Evolutionary conservation across 495 filamentous ascomycete genomes (phyloP).

Genomic region (Hypoxylon fragiforme): DNA sequence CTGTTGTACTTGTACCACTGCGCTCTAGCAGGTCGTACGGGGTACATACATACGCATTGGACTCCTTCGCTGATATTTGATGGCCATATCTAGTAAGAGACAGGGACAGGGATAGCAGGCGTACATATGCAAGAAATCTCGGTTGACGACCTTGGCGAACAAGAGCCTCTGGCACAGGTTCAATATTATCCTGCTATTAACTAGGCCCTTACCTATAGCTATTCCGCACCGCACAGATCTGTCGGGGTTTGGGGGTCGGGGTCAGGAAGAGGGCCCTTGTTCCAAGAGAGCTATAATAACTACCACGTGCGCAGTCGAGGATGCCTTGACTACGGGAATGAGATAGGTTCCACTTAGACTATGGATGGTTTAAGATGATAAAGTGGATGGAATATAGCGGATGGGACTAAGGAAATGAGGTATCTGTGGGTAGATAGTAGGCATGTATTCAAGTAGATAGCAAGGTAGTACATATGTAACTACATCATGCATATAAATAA

Average conservation of each 20-base stretch:
- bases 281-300: background rate
- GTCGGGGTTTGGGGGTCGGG: conserved; percentile 5
- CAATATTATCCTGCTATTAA: conserved; percentile 8
- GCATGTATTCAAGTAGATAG: background rate
- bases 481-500: no score
- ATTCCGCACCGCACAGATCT: conserved; percentile 26
- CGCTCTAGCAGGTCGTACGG: conserved; percentile 10
- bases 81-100: conserved; percentile 16
- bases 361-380: background rate
- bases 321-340: background rate
- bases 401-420: background rate
- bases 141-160: conserved; percentile 35
- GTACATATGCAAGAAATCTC: conserved; percentile 31
- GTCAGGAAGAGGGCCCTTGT: conserved; percentile 12
- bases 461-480: no score
- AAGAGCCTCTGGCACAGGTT: conserved; percentile 32
- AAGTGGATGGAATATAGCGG: background rate
- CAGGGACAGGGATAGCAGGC: conserved; percentile 27
- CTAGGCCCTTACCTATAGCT: no score
- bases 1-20: conserved; percentile 1
- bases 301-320: background rate
- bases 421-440: background rate
- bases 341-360: conserved; percentile 9
- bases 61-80: conserved; percentile 16
- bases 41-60: conserved; percentile 5